These are phyloP conservation scores for Chloropicon primus DNA, from an alignment of 139 green algal species.

Conservation along the genomic window DNA sequence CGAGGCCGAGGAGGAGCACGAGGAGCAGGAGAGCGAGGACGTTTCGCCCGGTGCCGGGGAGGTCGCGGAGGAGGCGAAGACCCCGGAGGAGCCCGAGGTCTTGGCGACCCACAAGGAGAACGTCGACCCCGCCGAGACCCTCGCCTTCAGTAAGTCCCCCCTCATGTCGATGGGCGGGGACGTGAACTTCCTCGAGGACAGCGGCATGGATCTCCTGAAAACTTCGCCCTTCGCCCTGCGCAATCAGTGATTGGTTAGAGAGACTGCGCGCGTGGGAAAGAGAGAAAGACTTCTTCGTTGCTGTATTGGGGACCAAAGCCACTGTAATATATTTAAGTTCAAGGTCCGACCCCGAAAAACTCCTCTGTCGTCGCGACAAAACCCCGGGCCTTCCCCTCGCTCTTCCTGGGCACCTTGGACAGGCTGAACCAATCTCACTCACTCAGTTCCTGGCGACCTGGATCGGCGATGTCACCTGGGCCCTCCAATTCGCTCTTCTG, in stretches of 20 bases:
- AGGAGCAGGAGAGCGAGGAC: conserved; percentile 1
- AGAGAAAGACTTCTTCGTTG: too few species aligned
- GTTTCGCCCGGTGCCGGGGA: neutral
- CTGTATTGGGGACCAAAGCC: too few species aligned
- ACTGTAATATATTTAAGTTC: too few species aligned
- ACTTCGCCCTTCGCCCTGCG: neutral
- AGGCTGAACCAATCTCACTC: too few species aligned
- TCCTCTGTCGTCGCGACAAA: too few species aligned
- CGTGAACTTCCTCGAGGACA: neutral
- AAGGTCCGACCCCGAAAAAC: too few species aligned
- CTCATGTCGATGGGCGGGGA: neutral
- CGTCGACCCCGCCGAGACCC: neutral
- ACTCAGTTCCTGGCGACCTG: too few species aligned
- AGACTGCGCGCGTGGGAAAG: neutral
- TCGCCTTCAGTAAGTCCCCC: neutral
- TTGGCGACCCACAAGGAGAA: neutral
- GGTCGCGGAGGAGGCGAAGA: neutral
- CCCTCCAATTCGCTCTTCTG: too few species aligned
- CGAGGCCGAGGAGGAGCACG: neutral
- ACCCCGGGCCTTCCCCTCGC: too few species aligned
- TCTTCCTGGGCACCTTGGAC: too few species aligned
- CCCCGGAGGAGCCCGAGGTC: neutral
- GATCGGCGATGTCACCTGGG: too few species aligned
- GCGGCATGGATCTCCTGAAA: neutral
- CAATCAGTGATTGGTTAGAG: neutral